Evolutionary conservation across 2,329 filamentous ascomycete genomes (phyloP).

Genomic region (Xylariaceae sp.): DNA sequence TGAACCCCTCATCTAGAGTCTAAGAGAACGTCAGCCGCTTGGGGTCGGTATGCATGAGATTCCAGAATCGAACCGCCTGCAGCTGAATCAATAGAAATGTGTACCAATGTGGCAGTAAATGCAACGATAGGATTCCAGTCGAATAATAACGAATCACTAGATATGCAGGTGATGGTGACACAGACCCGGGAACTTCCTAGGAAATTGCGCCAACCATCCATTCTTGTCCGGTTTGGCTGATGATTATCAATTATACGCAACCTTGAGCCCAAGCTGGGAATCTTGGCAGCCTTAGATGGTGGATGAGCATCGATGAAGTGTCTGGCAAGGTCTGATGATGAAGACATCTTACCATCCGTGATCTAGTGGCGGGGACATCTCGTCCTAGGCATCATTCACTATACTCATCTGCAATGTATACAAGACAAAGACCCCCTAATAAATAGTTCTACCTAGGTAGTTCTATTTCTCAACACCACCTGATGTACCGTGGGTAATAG

Average conservation of each 20-base stretch:
- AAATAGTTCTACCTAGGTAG: background rate
- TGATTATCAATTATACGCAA: slow-evolving; percentile 5
- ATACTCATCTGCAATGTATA: background rate
- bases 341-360: background rate
- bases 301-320: background rate
- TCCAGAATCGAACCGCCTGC: background rate
- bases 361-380: no score
- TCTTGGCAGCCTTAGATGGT: background rate
- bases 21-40: background rate
- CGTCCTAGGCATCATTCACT: no score
- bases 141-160: no score
- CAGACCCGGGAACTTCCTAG: no score
- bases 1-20: background rate
- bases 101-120: background rate
- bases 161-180: no score
- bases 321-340: background rate
- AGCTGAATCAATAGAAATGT: background rate
- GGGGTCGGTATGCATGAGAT: background rate
- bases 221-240: no score
- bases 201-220: no score
- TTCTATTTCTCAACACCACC: no score
- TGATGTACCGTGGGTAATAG: background rate
- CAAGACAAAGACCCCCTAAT: background rate
- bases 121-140: background rate
- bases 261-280: background rate